Evolutionary conservation across 768 basidiomycete species (phyloP), one percentile per base, ranked within the genome.

Genomic region (Suillus subaureus): DNA sequence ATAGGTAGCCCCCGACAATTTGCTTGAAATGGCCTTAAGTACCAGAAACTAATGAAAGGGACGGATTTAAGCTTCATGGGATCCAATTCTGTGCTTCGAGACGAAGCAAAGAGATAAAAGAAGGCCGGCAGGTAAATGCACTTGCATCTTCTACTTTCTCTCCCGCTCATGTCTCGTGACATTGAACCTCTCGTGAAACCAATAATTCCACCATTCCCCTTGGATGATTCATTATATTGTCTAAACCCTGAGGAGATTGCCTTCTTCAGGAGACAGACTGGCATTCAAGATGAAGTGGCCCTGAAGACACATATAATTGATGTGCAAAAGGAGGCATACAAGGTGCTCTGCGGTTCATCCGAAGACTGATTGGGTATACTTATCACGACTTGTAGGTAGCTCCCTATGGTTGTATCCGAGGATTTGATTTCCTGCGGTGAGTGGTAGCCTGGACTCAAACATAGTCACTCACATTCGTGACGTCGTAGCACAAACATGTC

Each of bases 371-470:
- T 55, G 54, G 6, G 35, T 55, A 35, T 55, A 13, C 33, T 55
- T 35, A 35, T 7, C 54, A 12, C 33, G 21, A n/a, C 3, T n/a
- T n/a, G 6, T n/a, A 55, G 54, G 33, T 55, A 7, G 54, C 54
- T n/a, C 54, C 54, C 21, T 55, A 55, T 55, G 54, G 21, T 33
- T 55, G 54, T 13, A 55, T 55, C 5, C 54, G 54, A 55, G 31
- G 35, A n/a, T 55, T 55, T 55, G 21, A 55, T 33, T 55, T 55
- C 21, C 13, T 55, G 54, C 54, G n/a, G 54, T 55, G 21, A 55
- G 54, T n/a, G 21, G 33, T 6, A 13, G 35, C 54, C 33, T 55
- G 3, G 21, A 55, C 31, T 35, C 6, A 2, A 55, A 33, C 12
- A 33, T 33, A 13, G 21, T 55, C 21, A 12, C 33, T 55, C 54